Base-by-base conservation (phyloP, 306 rosid genomes). In the Clitoria ternatea region DNA sequence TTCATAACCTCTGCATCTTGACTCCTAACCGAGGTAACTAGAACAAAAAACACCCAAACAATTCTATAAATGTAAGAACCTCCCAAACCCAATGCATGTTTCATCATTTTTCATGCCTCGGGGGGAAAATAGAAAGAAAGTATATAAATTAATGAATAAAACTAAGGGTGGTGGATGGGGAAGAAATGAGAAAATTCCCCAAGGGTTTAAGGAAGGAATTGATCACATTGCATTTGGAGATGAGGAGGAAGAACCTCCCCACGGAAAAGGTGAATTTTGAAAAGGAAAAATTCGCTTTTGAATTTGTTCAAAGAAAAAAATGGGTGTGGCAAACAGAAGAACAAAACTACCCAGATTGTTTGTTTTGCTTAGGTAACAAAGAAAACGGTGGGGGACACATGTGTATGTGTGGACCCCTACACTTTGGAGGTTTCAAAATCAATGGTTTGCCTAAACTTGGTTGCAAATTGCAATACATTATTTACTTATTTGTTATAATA, bases 1-100 rank as follows among this genome's bases (percentile, higher is more conserved):
- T 4, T 4, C 90, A 94, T 83, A 8, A 89, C 88, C 13, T 45
- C 47, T 0, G 43, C 81, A 36, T 94, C 98, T 14, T 49, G 86
- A 26, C 83, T 75, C 37, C 55, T 15, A 22, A 14, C 6, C 2
- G 42, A 20, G 35, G 68, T 10, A 45, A 61, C 35, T 17, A 48
- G 0, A 15, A 45, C 0, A 47, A 18, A 67, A 22, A 80, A 19
- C 37, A 75, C 3, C 22, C 67, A 57, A 24, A 68, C 4, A 1
- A 49, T 0, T 26, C 20, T 1, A 7, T 5, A 32, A 20, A 61
- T 0, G 20, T 32, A 23, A 1, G 76, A 61, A 66, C 43, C 66
- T 44, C 76, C 61, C 55, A 56, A 76, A 37, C 81, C 61, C 65
- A 48, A 19, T 70, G 53, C 80, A 78, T 55, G 78, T 63, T 79